A percentile compares a stretch with the other conserved stretches of the same genome.
Evolutionary conservation across 257 asterid genomes (phyloP).

Genomic region (Vinca minor): DNA sequence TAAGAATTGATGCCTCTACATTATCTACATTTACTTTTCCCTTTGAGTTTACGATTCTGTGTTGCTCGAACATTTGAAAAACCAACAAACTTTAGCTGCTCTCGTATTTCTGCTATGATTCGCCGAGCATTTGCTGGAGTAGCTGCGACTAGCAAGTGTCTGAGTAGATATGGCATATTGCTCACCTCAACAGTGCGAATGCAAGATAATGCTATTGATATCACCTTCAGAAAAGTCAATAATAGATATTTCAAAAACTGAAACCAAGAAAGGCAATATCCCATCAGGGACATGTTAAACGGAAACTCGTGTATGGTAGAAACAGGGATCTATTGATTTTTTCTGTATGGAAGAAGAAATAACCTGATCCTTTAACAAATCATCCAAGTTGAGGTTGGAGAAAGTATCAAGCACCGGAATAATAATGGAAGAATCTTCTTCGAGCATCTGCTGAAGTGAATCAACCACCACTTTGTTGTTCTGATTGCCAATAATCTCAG

Average conservation of each 20-base stretch:
- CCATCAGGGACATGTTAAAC: background rate
- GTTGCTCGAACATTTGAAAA: conserved; percentile 29
- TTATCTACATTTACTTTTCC: conserved; percentile 47
- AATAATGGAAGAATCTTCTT: conserved; percentile 69
- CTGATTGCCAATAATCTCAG: conserved; percentile 71
- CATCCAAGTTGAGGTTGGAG: conserved; percentile 76
- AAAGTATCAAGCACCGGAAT: conserved; percentile 74
- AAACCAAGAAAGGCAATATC: background rate
- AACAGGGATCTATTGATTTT: background rate
- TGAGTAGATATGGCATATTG: conserved; percentile 74
- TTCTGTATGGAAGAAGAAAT: background rate
- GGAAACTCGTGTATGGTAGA: background rate
- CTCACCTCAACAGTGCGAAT: conserved; percentile 67
- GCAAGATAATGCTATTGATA: conserved; percentile 63
- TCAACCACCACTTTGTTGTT: conserved; percentile 48
- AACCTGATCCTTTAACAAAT: conserved; percentile 68
- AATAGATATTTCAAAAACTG: background rate
- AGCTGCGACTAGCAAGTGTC: conserved; percentile 65
- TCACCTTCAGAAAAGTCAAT: conserved; percentile 38
- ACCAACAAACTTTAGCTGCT: conserved; percentile 59
- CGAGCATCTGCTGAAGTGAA: conserved; percentile 73
- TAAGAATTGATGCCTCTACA: conserved; percentile 56
- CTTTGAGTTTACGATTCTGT: conserved; percentile 54
- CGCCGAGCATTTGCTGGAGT: conserved; percentile 60
- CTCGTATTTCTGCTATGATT: conserved; percentile 63